phyloP scores from a whole-genome alignment of 140 eudicot species.

The Erigeron philadelphicus region DNA sequence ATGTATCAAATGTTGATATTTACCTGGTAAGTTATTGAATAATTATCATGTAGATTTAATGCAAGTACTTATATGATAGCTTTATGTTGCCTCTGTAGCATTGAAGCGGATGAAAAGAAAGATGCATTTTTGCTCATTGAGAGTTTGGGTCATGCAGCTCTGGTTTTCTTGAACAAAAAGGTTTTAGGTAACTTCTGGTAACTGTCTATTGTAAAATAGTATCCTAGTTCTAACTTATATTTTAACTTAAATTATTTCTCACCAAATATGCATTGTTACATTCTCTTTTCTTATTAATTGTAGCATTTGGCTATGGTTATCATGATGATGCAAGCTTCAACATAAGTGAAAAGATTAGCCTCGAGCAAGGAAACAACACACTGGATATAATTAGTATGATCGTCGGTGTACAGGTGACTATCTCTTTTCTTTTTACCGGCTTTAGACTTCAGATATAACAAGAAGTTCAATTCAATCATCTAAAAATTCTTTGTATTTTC shows the following conservation, averaged over 20 bases:
- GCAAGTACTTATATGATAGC: not conserved
- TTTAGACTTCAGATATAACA: not conserved
- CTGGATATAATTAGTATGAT: conserved; percentile 71
- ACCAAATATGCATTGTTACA: not conserved
- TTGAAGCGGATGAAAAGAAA: conserved; percentile 42
- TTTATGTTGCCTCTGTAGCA: conserved; percentile 36
- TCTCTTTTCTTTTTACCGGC: conserved; percentile 8
- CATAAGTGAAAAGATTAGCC: conserved; percentile 47
- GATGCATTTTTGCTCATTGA: conserved; percentile 47
- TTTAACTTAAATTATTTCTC: not conserved
- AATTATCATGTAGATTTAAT: not conserved
- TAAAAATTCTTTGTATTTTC: not conserved
- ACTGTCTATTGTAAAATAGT: not conserved
- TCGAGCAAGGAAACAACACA: conserved; percentile 56
- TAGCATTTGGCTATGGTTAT: conserved; percentile 73
- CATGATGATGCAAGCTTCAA: conserved; percentile 73
- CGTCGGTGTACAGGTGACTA: conserved; percentile 67
- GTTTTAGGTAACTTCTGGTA: conserved; percentile 45
- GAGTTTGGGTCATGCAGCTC: conserved; percentile 85
- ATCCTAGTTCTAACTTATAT: not conserved
- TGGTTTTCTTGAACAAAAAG: conserved; percentile 60
- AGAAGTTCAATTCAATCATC: not conserved
- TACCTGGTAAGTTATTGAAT: not conserved
- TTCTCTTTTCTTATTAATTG: conserved; percentile 13
- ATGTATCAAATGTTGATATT: too few relatives aligned